Base-by-base conservation (phyloP, 2,329 filamentous ascomycete genomes). In the Emmonsiellopsis sp. region DNA sequence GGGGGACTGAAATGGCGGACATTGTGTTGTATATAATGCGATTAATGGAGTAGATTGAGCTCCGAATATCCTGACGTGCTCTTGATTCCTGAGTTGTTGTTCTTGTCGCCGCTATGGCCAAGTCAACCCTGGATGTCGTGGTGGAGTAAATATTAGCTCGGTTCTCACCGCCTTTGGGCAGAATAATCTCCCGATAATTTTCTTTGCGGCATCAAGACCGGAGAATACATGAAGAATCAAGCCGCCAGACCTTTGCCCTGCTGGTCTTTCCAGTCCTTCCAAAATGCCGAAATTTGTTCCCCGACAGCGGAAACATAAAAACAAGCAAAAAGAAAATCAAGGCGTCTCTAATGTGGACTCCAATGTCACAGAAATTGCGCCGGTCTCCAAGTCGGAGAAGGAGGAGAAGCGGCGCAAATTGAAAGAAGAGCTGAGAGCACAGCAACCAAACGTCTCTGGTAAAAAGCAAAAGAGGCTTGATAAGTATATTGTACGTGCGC, bases 401-500 rank as follows among this genome's bases (percentile, higher is more conserved):
- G 77, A 81, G 54, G 75, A 75, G 53, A 74, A 73, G 60, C 77
- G 77, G 59, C 67, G 69, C 46, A 71, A 73, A 53, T 63, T 85
- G 54, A 74, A 75, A 58, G 76, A 77, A 44, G 77, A 83, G 61
- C 61, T 84, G 55, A 72, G 72, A 56, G 71, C 77, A 37, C 72
- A 77, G 47, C 73, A 81, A 57, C 71, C 76, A 3, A 80, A 79
- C 58, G 76, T 84, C 54, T 81, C 78, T 2, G 70, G 74, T 17
- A 86, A 86, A 68, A 86, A 86, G 69, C 76, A 81, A 60, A 86
- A 86, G 71, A 74, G 83, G 52, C 63, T 86, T 57, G 82, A 86
- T 60, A 85, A 86, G 64, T 86, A 86, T 59, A 83, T 86, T 67
- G 78, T 80, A 66, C 36, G 74, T 67, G 64, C 27, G 10, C 36